Conservation (phyloP, 2,329 filamentous ascomycete species). For the Monilinia polystroma region DNA sequence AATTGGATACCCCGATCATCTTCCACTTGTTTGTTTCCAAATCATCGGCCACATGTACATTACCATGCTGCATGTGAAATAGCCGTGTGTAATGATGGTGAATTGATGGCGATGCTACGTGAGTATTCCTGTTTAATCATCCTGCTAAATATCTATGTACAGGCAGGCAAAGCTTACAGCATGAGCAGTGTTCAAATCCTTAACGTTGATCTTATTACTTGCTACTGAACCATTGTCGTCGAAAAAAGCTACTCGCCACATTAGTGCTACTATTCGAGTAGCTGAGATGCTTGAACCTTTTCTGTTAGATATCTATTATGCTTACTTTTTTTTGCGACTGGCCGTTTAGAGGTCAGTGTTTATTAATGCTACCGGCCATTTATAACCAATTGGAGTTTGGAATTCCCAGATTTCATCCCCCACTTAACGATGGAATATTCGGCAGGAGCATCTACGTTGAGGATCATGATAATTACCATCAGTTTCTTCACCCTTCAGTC, state of each 20-base stretch:
- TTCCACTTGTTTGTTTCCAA: slow-evolving; percentile 8
- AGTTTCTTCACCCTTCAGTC: background rate
- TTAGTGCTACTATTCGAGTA: background rate
- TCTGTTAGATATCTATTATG: background rate
- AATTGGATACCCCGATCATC: background rate
- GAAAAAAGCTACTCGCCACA: background rate
- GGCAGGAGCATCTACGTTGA: slow-evolving; percentile 13
- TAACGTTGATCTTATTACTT: background rate
- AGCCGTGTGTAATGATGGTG: background rate
- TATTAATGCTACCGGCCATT: slow-evolving; percentile 6
- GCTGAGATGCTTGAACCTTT: slow-evolving; percentile 6
- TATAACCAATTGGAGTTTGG: no score
- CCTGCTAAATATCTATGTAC: background rate
- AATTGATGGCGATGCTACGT: background rate
- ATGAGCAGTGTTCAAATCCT: background rate
- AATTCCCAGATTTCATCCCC: no score
- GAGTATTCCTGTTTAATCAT: background rate
- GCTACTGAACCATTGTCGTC: background rate
- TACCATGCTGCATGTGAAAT: background rate
- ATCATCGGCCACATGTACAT: background rate
- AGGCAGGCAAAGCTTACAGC: background rate
- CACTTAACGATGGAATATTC: no score
- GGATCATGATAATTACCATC: background rate
- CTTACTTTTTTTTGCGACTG: background rate
- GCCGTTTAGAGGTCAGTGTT: background rate